These are phyloP conservation scores for Fusarium dimerum DNA, from an alignment of 2,329 filamentous ascomycete genomes.

Conservation along the genomic window DNA sequence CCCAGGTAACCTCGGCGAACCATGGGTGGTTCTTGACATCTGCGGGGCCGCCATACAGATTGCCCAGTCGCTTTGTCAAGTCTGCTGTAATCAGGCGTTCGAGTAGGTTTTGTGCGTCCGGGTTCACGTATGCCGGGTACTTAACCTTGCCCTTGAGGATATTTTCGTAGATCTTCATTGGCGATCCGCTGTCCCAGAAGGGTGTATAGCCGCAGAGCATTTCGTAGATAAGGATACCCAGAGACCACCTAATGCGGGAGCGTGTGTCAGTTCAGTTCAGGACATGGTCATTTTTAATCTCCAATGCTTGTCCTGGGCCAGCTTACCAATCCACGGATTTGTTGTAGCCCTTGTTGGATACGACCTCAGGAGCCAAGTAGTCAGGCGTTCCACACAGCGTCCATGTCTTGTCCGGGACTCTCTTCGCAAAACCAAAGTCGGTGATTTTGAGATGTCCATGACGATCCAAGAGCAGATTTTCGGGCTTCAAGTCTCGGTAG, in stretches of 20 bases:
- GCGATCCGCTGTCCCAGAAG: slow-evolving; percentile 97
- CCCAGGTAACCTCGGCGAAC: slow-evolving; percentile 99
- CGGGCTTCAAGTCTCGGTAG: slow-evolving; percentile 95
- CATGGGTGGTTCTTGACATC: slow-evolving; percentile 96
- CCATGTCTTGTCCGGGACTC: slow-evolving; percentile 98
- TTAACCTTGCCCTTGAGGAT: slow-evolving; percentile 95
- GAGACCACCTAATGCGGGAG: slow-evolving; percentile 76
- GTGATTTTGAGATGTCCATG: slow-evolving; percentile 97
- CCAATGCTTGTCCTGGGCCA: neutral
- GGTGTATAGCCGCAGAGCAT: slow-evolving; percentile 99
- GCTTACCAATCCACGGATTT: slow-evolving; percentile 98
- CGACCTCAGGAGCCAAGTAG: slow-evolving; percentile 95
- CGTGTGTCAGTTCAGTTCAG: slow-evolving; percentile 7
- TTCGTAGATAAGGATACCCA: slow-evolving; percentile 98
- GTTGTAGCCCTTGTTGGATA: slow-evolving; percentile 99
- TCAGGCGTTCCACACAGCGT: slow-evolving; percentile 97
- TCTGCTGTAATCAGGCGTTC: slow-evolving; percentile 93
- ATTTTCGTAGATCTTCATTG: slow-evolving; percentile 99
- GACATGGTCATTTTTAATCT: neutral
- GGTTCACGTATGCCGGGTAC: slow-evolving; percentile 93
- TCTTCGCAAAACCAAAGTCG: slow-evolving; percentile 98
- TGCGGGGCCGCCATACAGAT: slow-evolving; percentile 84
- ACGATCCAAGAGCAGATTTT: slow-evolving; percentile 87
- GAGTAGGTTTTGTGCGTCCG: slow-evolving; percentile 89
- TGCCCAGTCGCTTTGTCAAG: slow-evolving; percentile 91